Conservation (phyloP, 1,284 basidiomycete species). For the Leccinum pallidistipes region DNA sequence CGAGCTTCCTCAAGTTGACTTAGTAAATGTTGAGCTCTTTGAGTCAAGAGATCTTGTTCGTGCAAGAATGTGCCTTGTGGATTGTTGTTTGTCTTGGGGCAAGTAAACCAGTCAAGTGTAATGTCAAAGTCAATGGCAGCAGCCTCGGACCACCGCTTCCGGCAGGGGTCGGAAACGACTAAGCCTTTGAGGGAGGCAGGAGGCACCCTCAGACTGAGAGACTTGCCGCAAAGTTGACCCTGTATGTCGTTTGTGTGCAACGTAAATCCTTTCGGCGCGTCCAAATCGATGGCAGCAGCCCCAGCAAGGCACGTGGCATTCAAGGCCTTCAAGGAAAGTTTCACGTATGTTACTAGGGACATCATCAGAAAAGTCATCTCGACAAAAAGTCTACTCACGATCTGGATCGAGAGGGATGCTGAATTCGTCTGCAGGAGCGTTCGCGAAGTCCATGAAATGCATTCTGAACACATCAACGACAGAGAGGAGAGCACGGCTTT, state of each 20-base stretch:
- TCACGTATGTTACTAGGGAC: slow-evolving; percentile 49
- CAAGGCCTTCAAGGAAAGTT: slow-evolving; percentile 53
- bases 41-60: slow-evolving; percentile 71
- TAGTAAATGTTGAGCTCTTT: slow-evolving; percentile 63
- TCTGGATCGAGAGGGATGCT: slow-evolving; percentile 69
- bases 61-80: slow-evolving; percentile 67
- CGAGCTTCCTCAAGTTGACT: slow-evolving; percentile 29
- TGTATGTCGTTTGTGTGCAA: slow-evolving; percentile 76
- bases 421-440: slow-evolving; percentile 78
- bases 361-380: slow-evolving; percentile 8
- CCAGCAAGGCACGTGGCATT: slow-evolving; percentile 57
- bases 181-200: slow-evolving; percentile 46
- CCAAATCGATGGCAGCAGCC: slow-evolving; percentile 54
- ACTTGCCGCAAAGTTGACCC: slow-evolving; percentile 60
- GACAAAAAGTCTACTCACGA: slow-evolving; percentile 44
- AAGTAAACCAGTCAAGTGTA: slow-evolving; percentile 68
- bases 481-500: slow-evolving; percentile 53
- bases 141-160: slow-evolving; percentile 69
- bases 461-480: slow-evolving; percentile 60
- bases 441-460: slow-evolving; percentile 75
- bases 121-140: slow-evolving; percentile 55
- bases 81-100: slow-evolving; percentile 54
- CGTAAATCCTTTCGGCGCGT: slow-evolving; percentile 58
- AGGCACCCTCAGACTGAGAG: slow-evolving; percentile 58
- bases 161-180: slow-evolving; percentile 40